Base-by-base conservation (phyloP, 2,329 filamentous ascomycete genomes). In the Epicoccum nigrum region DNA sequence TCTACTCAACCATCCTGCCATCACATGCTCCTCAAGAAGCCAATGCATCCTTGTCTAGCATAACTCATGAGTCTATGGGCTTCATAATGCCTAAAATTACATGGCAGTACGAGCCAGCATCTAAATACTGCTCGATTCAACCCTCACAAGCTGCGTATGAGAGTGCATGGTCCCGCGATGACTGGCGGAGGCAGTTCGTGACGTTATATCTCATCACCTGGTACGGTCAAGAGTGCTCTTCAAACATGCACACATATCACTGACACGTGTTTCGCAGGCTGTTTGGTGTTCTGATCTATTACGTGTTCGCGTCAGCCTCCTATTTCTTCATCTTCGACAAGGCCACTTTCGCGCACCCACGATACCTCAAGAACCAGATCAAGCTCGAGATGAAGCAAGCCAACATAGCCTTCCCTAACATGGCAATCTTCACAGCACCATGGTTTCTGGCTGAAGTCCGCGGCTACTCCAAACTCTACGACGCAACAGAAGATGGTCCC, bases 281-380 rank as follows among this genome's bases (percentile, higher is more conserved):
- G 63, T 96, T 96, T 66, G 93, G 92, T 47, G 75, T 92, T 27
- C 59, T 92, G 38, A 80, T 94, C 48, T 97, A 97, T 81, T 96
- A 93, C 73, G 65, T 90, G 59, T 91, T 90, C 70, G 89, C 92
- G 4, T 82, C 86, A 5, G 80, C 95, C 15, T 96, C 92, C 13
- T 97, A 95, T 76, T 66, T 87, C 67, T 88, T 96, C 77, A 81
- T 97, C 69, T 97, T 96, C 78, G 92, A 97, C 76, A 94, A 97
- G 76, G 83, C 85, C 33, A 94, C 90, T 35, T 86, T 93, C 76
- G 80, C 90, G 44, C 93, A 97, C 73, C 93, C 93, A 39, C 94
- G 94, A 70, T 97, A 93, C 75, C 87, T 97, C 69, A 95, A 94
- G 78, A 93, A 96, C 76, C 93, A 97, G 74, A 87, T 97, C 58